These are phyloP conservation scores for Leucocoprinus birnbaumii DNA, from an alignment of 768 basidiomycete species.

Conservation along the genomic window DNA sequence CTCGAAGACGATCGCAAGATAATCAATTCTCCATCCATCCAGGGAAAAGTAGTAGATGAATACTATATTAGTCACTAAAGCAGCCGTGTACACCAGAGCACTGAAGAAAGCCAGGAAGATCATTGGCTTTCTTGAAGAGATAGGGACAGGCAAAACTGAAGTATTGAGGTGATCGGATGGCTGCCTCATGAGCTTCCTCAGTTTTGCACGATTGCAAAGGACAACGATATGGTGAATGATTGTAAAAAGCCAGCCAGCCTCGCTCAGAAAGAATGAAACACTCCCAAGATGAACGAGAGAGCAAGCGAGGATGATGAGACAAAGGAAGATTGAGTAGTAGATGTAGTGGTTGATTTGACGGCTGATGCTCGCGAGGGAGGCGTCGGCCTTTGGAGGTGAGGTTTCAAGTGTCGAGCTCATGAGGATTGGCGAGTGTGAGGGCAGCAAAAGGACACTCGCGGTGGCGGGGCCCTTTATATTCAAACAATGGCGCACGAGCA, in stretches of 20 bases:
- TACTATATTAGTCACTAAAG: neutral
- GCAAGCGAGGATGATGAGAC: neutral
- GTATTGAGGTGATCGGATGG: neutral
- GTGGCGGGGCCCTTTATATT: no score
- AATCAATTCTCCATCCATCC: neutral
- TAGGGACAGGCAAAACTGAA: neutral
- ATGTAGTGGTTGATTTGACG: neutral
- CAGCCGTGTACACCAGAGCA: neutral
- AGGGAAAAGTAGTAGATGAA: neutral
- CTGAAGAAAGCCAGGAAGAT: constrained; percentile 1
- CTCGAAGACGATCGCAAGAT: neutral
- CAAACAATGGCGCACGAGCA: no score
- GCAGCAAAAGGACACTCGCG: no score
- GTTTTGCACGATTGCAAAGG: neutral
- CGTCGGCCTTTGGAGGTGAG: neutral
- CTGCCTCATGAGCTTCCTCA: neutral
- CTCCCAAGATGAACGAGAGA: neutral
- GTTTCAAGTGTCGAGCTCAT: no score
- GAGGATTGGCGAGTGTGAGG: no score
- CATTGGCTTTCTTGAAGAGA: neutral
- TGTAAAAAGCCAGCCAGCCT: neutral
- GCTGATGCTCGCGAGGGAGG: neutral
- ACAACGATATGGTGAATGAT: constrained; percentile 2
- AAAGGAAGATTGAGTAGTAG: neutral
- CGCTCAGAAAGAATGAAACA: neutral